Evolutionary conservation across 2,329 filamentous ascomycete genomes (phyloP).

Genomic region (Cladosporium oxysporum): DNA sequence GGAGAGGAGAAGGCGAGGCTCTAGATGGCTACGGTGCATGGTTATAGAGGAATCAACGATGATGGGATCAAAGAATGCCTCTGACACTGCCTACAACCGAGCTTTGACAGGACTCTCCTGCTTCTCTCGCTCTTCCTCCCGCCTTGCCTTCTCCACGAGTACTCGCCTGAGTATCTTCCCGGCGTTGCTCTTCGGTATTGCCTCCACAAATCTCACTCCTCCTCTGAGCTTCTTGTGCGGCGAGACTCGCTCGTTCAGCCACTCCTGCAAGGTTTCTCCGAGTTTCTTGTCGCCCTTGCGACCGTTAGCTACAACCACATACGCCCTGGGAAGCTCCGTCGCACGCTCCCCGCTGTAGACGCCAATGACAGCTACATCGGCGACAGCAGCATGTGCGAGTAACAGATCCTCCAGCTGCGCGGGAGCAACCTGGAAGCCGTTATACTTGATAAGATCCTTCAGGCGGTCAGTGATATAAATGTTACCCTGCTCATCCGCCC

Average conservation of each 20-base stretch:
- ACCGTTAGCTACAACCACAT: slow-evolving; percentile 43
- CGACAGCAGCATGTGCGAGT: slow-evolving; percentile 43
- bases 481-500: slow-evolving; percentile 56
- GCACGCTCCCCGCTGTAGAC: slow-evolving; percentile 48
- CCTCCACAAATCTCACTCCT: slow-evolving; percentile 48
- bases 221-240: slow-evolving; percentile 50
- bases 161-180: slow-evolving; percentile 52
- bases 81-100: slow-evolving; percentile 39
- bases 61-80: no score
- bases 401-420: slow-evolving; percentile 50
- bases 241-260: slow-evolving; percentile 47
- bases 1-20: neutral
- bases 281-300: slow-evolving; percentile 31
- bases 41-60: no score
- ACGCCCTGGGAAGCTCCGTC: slow-evolving; percentile 50
- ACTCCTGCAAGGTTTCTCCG: slow-evolving; percentile 45
- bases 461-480: slow-evolving; percentile 72
- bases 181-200: slow-evolving; percentile 50
- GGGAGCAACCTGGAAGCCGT: slow-evolving; percentile 49
- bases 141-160: slow-evolving; percentile 45
- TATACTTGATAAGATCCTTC: slow-evolving; percentile 51
- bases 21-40: neutral
- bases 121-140: slow-evolving; percentile 48
- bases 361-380: slow-evolving; percentile 49
- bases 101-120: slow-evolving; percentile 37